These are phyloP conservation scores for Kuraishia capsulata DNA, from an alignment of 805 yeast species.

Conservation along the genomic window DNA sequence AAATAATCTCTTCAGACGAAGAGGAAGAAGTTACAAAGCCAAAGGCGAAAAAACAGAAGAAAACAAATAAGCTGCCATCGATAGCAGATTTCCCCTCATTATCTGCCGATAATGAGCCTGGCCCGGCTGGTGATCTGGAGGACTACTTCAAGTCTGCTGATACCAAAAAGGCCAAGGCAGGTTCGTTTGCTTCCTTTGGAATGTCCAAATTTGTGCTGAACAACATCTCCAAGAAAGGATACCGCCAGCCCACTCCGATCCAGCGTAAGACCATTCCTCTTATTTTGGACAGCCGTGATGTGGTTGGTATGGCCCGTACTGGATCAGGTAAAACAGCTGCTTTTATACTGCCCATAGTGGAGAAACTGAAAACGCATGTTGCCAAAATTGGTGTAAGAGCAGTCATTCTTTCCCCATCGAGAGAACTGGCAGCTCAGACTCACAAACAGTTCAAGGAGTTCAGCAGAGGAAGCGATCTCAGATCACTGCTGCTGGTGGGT, in stretches of 20 bases:
- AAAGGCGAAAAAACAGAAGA: constrained; percentile 9
- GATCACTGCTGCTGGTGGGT: constrained; percentile 80
- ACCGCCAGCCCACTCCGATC: constrained; percentile 93
- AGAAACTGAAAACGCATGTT: constrained; percentile 71
- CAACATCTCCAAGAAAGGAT: constrained; percentile 79
- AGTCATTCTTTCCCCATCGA: constrained; percentile 82
- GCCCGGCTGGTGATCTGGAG: constrained; percentile 16
- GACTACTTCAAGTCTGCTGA: constrained; percentile 29
- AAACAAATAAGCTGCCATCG: constrained; percentile 8
- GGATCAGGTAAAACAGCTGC: constrained; percentile 99
- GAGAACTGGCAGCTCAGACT: constrained; percentile 95
- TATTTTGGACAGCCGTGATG: constrained; percentile 80
- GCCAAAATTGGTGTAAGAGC: constrained; percentile 89
- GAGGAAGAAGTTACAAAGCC: constrained; percentile 26
- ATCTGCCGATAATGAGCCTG: constrained; percentile 27
- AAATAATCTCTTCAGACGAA: constrained; percentile 41
- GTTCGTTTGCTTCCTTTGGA: constrained; percentile 88
- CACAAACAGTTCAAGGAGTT: constrained; percentile 84
- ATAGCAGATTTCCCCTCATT: constrained; percentile 23
- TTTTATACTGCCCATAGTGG: constrained; percentile 83
- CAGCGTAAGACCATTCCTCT: constrained; percentile 94
- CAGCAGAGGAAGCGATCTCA: constrained; percentile 71
- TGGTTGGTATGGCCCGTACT: constrained; percentile 99
- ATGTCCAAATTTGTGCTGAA: constrained; percentile 60
- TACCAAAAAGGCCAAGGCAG: constrained; percentile 59